These are phyloP conservation scores for Vanderwaltozyma verrucispora DNA, from an alignment of 805 yeast genomes.

Conservation along the genomic window DNA sequence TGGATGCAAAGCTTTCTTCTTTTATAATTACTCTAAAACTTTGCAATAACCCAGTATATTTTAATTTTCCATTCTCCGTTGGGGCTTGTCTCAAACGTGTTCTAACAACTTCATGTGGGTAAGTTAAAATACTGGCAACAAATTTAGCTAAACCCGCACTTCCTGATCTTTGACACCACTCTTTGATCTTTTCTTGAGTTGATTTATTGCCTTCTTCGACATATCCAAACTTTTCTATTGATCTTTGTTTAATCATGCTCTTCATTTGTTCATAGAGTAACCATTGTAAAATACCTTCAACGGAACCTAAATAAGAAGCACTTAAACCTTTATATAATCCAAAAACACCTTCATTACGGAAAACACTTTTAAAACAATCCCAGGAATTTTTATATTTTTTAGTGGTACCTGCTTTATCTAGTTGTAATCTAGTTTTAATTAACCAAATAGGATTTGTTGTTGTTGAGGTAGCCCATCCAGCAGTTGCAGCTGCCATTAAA, in stretches of 20 bases:
- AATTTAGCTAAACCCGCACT: constrained; percentile 97
- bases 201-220: constrained; percentile 26
- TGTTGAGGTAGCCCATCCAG: constrained; percentile 91
- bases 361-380: constrained; percentile 68
- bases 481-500: constrained; percentile 73
- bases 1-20: constrained; percentile 86
- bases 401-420: constrained; percentile 60
- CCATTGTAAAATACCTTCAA: constrained; percentile 93
- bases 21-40: constrained; percentile 76
- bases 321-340: constrained; percentile 87
- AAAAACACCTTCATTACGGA: constrained; percentile 63
- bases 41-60: constrained; percentile 82
- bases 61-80: constrained; percentile 61
- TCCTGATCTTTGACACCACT: constrained; percentile 95
- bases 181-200: constrained; percentile 54
- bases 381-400: constrained; percentile 70
- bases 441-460: constrained; percentile 98
- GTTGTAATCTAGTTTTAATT: constrained; percentile 85
- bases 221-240: constrained; percentile 31
- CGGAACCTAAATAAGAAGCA: constrained; percentile 90
- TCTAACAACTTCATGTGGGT: constrained; percentile 95
- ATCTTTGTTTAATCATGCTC: constrained; percentile 46
- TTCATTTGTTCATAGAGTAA: constrained; percentile 94
- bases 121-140: constrained; percentile 82
- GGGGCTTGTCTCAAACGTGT: constrained; percentile 96